Percentiles rank a stretch among this genome's conserved stretches.
phyloP scores from a whole-genome alignment of 2,329 filamentous ascomycete species.

The Penicillium verrucosum region DNA sequence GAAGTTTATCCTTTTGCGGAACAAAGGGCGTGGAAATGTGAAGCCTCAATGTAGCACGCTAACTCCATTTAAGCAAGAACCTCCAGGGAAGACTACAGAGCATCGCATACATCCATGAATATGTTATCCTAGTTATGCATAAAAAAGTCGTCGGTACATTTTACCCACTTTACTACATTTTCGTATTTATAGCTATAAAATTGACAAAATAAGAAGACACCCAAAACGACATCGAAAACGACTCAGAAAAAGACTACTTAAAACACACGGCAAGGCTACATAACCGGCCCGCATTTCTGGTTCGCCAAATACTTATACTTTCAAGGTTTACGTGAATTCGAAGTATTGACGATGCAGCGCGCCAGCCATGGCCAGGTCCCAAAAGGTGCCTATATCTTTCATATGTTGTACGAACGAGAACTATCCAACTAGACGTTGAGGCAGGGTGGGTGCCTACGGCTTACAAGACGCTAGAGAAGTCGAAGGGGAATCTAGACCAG shows the following conservation, averaged over 20 bases:
- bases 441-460: constrained; percentile 12
- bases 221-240: not conserved
- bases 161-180: not conserved
- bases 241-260: not conserved
- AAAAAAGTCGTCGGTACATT: too few species aligned
- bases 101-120: not conserved
- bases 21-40: not conserved
- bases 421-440: constrained; percentile 3
- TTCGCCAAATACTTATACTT: not conserved
- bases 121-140: too few species aligned
- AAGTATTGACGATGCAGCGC: constrained; percentile 10
- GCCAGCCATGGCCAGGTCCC: constrained; percentile 7
- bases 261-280: not conserved
- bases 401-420: constrained; percentile 20
- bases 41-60: not conserved
- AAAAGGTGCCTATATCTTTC: constrained; percentile 22
- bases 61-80: not conserved
- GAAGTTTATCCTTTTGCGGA: not conserved
- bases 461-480: constrained; percentile 15
- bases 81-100: not conserved
- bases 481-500: constrained; percentile 14
- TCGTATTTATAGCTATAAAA: not conserved
- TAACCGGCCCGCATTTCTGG: not conserved
- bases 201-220: not conserved
- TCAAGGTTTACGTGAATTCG: not conserved